Evolutionary conservation across 1,139 yeast species (phyloP).

Genomic region (Yamadazyma siamensis): DNA sequence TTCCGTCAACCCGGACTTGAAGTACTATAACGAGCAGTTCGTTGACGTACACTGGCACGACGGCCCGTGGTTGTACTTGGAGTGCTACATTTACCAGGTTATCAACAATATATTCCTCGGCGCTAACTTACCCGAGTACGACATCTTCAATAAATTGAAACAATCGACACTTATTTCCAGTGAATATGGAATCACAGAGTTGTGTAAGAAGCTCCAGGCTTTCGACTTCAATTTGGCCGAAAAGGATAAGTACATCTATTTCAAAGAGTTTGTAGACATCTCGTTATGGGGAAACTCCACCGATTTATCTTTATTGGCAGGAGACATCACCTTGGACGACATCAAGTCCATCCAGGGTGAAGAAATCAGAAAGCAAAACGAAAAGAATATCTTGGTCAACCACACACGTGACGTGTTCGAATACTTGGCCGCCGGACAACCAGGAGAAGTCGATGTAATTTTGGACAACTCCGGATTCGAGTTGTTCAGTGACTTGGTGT

Average conservation of each 20-base stretch:
- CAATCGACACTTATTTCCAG: constrained; percentile 74
- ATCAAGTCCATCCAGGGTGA: constrained; percentile 90
- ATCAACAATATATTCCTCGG: constrained; percentile 44
- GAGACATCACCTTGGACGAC: constrained; percentile 75
- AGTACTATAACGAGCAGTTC: constrained; percentile 45
- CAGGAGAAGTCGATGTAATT: constrained; percentile 61
- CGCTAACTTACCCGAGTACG: constrained; percentile 42
- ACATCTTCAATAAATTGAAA: constrained; percentile 69
- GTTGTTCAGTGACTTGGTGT: constrained; percentile 79
- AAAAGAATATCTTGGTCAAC: constrained; percentile 76
- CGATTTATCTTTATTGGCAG: constrained; percentile 83
- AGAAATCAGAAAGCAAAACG: constrained; percentile 78
- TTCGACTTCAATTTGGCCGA: constrained; percentile 28
- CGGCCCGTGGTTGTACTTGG: constrained; percentile 93
- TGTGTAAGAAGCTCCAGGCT: constrained; percentile 67
- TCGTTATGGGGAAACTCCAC: constrained; percentile 98
- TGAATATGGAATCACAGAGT: constrained; percentile 72
- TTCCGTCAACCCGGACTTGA: constrained; percentile 39
- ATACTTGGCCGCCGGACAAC: constrained; percentile 34
- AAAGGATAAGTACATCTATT: constrained; percentile 52
- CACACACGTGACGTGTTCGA: constrained; percentile 73
- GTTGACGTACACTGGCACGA: constrained; percentile 59
- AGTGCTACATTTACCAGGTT: constrained; percentile 76
- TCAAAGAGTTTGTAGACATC: constrained; percentile 79
- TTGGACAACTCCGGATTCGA: constrained; percentile 96